phyloP scores from a whole-genome alignment of 2,329 filamentous ascomycete species.

The Sporothrix euskadiensis region DNA sequence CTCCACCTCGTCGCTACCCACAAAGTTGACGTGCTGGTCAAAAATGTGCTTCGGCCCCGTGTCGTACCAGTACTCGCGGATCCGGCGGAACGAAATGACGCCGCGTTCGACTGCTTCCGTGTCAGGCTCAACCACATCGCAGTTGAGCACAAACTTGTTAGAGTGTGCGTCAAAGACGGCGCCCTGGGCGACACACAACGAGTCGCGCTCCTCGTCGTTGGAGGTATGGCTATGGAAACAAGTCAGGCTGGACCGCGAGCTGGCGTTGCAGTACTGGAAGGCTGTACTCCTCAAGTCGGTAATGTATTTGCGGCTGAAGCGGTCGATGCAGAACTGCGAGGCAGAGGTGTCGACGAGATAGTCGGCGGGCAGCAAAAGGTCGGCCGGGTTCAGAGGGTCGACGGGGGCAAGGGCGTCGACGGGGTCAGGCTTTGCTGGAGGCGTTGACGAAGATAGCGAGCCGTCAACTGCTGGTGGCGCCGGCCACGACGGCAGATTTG shows the following conservation, averaged over 20 bases:
- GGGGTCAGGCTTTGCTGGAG: background rate
- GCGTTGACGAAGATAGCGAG: too few species aligned
- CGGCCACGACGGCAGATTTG: background rate
- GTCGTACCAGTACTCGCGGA: conserved; percentile 31
- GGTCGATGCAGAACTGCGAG: conserved; percentile 27
- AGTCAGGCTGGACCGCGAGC: conserved; percentile 25
- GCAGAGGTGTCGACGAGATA: conserved; percentile 14
- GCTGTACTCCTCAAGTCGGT: conserved; percentile 19
- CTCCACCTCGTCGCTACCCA: background rate
- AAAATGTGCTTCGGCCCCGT: conserved; percentile 30
- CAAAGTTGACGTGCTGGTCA: conserved; percentile 23
- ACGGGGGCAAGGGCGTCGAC: background rate
- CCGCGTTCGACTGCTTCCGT: conserved; percentile 14
- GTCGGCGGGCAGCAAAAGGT: conserved; percentile 22
- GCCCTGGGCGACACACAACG: conserved; percentile 28
- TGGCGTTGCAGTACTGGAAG: conserved; percentile 29
- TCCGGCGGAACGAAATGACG: conserved; percentile 14
- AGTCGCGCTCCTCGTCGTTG: conserved; percentile 22
- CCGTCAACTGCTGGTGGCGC: too few species aligned
- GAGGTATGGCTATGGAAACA: conserved; percentile 30
- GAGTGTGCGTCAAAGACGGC: conserved; percentile 18
- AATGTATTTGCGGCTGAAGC: conserved; percentile 30
- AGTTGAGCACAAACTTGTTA: conserved; percentile 23
- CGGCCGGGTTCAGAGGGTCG: background rate
- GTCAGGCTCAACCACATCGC: conserved; percentile 22